Conservation (phyloP, 2,329 filamentous ascomycete species). For the Ciborinia camelliae region DNA sequence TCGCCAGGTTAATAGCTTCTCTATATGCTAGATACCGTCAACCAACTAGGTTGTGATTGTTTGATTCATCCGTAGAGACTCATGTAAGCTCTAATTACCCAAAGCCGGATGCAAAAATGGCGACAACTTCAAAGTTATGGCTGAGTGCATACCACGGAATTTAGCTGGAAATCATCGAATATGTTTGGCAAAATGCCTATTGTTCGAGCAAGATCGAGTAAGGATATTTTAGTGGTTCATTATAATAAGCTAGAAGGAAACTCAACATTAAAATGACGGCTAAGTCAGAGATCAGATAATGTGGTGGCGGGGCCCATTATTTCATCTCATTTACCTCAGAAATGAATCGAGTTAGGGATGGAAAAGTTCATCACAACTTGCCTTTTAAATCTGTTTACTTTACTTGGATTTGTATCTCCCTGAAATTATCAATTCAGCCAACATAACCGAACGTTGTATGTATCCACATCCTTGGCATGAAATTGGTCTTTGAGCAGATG, state of each 20-base stretch:
- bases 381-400: constrained; percentile 51
- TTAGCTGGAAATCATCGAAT: constrained; percentile 50
- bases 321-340: constrained; percentile 40
- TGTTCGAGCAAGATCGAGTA: constrained; percentile 56
- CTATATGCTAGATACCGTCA: constrained; percentile 1
- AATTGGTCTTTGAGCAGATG: constrained; percentile 59
- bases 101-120: constrained; percentile 53
- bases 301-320: constrained; percentile 19
- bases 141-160: constrained; percentile 52
- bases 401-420: constrained; percentile 40
- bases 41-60: neutral
- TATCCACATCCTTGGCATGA: constrained; percentile 53
- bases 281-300: constrained; percentile 30
- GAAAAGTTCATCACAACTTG: constrained; percentile 41
- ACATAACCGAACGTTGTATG: constrained; percentile 59
- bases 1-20: constrained; percentile 6
- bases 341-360: constrained; percentile 40
- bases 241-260: constrained; percentile 28
- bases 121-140: constrained; percentile 62
- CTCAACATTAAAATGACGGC: constrained; percentile 41
- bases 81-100: too few relatives aligned
- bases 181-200: constrained; percentile 60
- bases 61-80: neutral
- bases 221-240: too few relatives aligned
- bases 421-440: constrained; percentile 41